Percentiles rank a stretch among this genome's conserved stretches.
Conservation (phyloP, 2,329 filamentous ascomycete genomes). For the Talaromyces albobiverticillius region DNA sequence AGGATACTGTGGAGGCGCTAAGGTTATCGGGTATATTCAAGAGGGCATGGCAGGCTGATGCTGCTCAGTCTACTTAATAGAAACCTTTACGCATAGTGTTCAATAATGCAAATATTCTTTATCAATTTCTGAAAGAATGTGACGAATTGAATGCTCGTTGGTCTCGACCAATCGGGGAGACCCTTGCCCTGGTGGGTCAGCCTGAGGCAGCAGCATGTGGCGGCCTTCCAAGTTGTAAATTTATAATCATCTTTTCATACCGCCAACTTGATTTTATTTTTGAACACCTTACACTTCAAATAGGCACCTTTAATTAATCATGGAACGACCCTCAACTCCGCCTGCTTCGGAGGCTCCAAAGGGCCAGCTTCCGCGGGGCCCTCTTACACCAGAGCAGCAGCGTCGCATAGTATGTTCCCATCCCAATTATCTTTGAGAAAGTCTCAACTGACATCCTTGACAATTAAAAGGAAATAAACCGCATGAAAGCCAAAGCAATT, state of each 20-base stretch:
- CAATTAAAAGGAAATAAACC: slow-evolving; percentile 71
- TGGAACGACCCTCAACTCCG: slow-evolving; percentile 15
- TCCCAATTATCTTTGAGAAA: not conserved
- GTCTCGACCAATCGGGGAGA: slow-evolving; percentile 2
- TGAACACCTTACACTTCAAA: not conserved
- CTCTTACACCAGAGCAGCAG: slow-evolving; percentile 60
- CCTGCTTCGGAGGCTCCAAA: slow-evolving; percentile 2
- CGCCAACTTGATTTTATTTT: not conserved
- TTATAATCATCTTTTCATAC: not conserved
- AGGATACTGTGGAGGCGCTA: slow-evolving; percentile 65
- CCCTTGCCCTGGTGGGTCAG: not conserved
- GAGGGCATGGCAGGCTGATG: slow-evolving; percentile 59
- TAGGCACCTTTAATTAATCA: no score
- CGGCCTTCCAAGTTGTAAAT: not conserved
- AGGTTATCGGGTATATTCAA: slow-evolving; percentile 67
- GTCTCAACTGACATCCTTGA: not conserved
- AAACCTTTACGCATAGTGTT: not conserved
- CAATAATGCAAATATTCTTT: not conserved
- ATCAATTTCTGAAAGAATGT: not conserved
- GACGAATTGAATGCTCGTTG: not conserved
- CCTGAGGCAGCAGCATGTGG: slow-evolving; percentile 12
- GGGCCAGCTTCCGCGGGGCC: slow-evolving; percentile 36
- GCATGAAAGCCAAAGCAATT: slow-evolving; percentile 83
- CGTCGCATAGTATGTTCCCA: slow-evolving; percentile 50
- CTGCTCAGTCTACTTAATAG: slow-evolving; percentile 1